phyloP scores from a whole-genome alignment of 73 alveolate genomes.

The Tetrahymena elliotti region DNA sequence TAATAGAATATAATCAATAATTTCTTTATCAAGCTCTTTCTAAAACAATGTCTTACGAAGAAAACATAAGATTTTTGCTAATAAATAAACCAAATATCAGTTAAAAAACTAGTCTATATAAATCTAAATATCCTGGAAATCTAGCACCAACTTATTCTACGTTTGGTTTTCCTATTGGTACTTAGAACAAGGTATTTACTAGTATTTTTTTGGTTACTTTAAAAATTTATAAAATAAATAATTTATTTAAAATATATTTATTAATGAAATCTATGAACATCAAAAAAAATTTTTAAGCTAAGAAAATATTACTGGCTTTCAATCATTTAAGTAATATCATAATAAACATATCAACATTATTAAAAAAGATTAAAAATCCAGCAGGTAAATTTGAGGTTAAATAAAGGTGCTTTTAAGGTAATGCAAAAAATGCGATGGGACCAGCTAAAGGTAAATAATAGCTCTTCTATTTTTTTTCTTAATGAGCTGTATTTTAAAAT shows the following conservation, averaged over 20 bases:
- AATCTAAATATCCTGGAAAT: background rate
- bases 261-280: no score
- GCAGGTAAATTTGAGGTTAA: background rate
- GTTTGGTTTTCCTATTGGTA: background rate
- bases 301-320: no score
- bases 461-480: background rate
- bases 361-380: background rate
- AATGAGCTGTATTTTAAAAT: background rate
- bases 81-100: background rate
- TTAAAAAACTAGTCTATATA: background rate
- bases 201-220: background rate
- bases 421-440: background rate
- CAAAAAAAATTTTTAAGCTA: no score
- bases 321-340: background rate
- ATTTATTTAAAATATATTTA: no score
- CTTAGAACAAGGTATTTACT: background rate
- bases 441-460: background rate
- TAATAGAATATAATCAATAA: background rate
- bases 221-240: background rate
- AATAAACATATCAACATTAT: background rate
- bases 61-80: background rate
- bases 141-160: background rate
- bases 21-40: background rate
- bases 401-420: background rate
- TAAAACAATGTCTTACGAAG: background rate